Conservation (phyloP, 495 filamentous ascomycete species). For the Peziza echinospora region DNA sequence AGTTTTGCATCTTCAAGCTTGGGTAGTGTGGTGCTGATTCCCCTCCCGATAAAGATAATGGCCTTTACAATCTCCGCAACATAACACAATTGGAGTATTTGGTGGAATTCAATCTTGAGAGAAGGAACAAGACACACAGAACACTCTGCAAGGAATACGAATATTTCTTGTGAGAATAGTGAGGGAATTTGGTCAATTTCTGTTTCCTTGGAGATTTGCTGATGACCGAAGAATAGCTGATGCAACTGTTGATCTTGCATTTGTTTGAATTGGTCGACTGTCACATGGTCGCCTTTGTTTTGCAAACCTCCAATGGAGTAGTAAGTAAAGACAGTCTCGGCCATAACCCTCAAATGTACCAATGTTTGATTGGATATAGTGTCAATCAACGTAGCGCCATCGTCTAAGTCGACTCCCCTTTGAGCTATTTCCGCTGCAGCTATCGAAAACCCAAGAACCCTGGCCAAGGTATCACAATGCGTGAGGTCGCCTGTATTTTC, state of each 20-base stretch:
- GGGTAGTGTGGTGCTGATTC: neutral
- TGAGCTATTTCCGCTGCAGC: conserved; percentile 80
- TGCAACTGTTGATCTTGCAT: conserved; percentile 52
- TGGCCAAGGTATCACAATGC: conserved; percentile 39
- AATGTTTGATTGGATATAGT: conserved; percentile 61
- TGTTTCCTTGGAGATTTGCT: conserved; percentile 17
- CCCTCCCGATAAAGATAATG: conserved; percentile 27
- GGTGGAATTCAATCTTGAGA: conserved; percentile 51
- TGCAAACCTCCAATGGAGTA: conserved; percentile 52
- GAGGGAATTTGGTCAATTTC: conserved; percentile 31
- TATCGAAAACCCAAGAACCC: conserved; percentile 68
- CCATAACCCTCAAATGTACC: conserved; percentile 73
- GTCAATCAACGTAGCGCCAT: conserved; percentile 56
- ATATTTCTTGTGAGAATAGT: conserved; percentile 57
- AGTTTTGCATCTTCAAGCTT: neutral
- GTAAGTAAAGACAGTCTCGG: conserved; percentile 73
- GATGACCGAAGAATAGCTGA: conserved; percentile 42
- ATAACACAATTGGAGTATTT: conserved; percentile 75
- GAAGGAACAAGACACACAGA: conserved; percentile 49
- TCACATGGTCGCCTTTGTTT: conserved; percentile 33
- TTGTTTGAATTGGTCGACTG: conserved; percentile 43
- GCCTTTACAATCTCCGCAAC: conserved; percentile 79
- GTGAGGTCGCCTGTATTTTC: conserved; percentile 3
- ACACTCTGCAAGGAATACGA: conserved; percentile 65
- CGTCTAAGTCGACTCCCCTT: conserved; percentile 58